Evolutionary conservation across 768 basidiomycete genomes (phyloP).

Genomic region (Russula dissimulans): DNA sequence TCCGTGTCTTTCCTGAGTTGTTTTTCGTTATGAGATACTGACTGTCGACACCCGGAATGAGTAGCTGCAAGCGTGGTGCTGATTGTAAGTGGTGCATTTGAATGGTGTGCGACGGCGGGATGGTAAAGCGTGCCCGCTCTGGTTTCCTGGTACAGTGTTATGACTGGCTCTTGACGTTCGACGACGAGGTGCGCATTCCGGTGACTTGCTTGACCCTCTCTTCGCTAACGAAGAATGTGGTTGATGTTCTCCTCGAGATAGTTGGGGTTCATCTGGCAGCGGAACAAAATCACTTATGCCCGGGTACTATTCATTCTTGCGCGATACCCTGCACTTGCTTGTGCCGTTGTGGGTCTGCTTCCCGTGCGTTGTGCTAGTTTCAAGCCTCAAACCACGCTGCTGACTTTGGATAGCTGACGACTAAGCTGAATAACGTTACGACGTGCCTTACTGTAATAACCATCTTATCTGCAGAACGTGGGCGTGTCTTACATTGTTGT

Average conservation of each 20-base stretch:
- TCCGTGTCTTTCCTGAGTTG: no score
- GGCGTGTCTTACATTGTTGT: not conserved
- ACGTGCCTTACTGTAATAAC: not conserved
- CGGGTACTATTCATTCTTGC: constrained; percentile 1
- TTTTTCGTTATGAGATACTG: no score
- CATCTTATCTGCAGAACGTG: constrained; percentile 5
- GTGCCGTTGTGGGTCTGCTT: not conserved
- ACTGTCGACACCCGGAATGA: no score
- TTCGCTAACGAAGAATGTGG: not conserved
- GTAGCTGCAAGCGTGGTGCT: no score
- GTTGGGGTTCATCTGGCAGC: constrained; percentile 5
- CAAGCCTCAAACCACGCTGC: not conserved
- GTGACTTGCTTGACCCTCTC: not conserved
- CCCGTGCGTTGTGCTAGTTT: not conserved
- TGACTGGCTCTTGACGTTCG: constrained; percentile 6
- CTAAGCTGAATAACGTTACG: not conserved
- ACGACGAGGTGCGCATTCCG: not conserved
- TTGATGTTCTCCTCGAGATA: not conserved
- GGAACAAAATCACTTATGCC: not conserved
- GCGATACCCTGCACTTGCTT: constrained; percentile 2
- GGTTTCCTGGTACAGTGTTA: not conserved
- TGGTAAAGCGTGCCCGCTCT: no score
- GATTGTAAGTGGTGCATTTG: no score
- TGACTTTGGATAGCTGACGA: not conserved
- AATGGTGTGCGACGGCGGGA: no score